Base-by-base conservation (phyloP, 768 basidiomycete genomes). In the Mycena amicta region DNA sequence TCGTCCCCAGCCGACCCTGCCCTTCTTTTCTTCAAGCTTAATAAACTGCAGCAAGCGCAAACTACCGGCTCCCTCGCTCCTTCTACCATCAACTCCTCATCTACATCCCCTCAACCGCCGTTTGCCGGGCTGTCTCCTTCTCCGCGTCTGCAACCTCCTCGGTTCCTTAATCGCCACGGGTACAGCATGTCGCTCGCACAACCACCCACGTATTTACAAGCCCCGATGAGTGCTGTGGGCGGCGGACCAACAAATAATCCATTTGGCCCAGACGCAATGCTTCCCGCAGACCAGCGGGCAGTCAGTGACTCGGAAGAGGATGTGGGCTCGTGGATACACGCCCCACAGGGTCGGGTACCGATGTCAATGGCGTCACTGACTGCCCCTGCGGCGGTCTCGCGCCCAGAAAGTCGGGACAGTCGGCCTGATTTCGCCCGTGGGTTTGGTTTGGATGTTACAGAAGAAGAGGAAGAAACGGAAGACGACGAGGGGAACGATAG, bases 1-100 rank as follows among this genome's bases (percentile, higher is more conserved):
- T 93, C 92, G 2, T 93, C 91, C n/a, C 91, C 92, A 27, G 92
- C 92, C 3, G 92, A 93, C 68, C 92, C 92, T 27, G 88, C 89
- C 20, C 72, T 94, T 23, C 77, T 94, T 20, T 81, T 85, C 63
- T 92, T 89, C 75, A 93, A 92, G 71, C 77, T 93, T 43, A 92
- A 91, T 74, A 92, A 91, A 72, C 77, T 94, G 11, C 91, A 92
- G 61, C 87, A 87, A 72, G 81, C 87, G 0, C 89, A 90, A 64
- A 75, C 81, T 64, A 69, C 66, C 18, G 59, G 61, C 20, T 62
- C 64, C 4, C 60, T 65, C 13, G 37, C 31, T 52, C 74, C 74
- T 18, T 80, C 82, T 3, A 74, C 80, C 3, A 68, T 77, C 1
- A 78, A 76, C 53, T 90, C 89, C 1, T 69, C 86, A 27, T 74